These are phyloP conservation scores for Fraxinus nigra DNA, from an alignment of 305 asterid species.

Conservation along the genomic window DNA sequence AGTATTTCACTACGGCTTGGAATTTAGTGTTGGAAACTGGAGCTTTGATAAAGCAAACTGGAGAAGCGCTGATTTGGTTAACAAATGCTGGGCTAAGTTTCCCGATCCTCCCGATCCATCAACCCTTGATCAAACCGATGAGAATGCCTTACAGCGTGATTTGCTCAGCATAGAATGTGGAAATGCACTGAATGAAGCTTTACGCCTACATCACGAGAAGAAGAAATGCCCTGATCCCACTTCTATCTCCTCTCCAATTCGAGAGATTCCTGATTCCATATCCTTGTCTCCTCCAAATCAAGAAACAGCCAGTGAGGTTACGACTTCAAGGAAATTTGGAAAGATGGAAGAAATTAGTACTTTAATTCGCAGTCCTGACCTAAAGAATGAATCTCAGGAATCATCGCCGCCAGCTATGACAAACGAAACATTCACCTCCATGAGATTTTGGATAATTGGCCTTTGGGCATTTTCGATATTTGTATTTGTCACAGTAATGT, in stretches of 20 bases:
- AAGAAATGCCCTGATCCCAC: conserved; percentile 53
- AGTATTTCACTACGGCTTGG: conserved; percentile 89
- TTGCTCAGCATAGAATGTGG: conserved; percentile 85
- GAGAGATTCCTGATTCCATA: conserved; percentile 28
- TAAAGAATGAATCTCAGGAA: conserved; percentile 38
- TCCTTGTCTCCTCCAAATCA: conserved; percentile 23
- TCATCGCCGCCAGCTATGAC: conserved; percentile 44
- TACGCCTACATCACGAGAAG: conserved; percentile 49
- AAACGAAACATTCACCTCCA: conserved; percentile 50
- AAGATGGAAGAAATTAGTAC: conserved; percentile 25
- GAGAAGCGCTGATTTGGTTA: conserved; percentile 65
- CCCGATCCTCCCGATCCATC: conserved; percentile 77
- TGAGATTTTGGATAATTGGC: conserved; percentile 67
- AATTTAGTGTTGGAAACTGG: conserved; percentile 78
- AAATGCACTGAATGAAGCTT: conserved; percentile 67
- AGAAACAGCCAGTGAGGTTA: conserved; percentile 27
- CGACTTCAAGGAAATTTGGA: conserved; percentile 37
- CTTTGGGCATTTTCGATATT: conserved; percentile 62
- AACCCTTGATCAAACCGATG: conserved; percentile 53
- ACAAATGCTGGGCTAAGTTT: conserved; percentile 78
- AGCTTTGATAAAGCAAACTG: conserved; percentile 92
- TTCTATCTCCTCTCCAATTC: conserved; percentile 32
- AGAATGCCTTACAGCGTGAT: conserved; percentile 58
- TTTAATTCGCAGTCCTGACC: conserved; percentile 3
- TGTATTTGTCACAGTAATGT: conserved; percentile 54